Evolutionary conservation across 2,329 filamentous ascomycete genomes (phyloP), one percentile per base, ranked within the genome.

Genomic region (Nemania diffusa): DNA sequence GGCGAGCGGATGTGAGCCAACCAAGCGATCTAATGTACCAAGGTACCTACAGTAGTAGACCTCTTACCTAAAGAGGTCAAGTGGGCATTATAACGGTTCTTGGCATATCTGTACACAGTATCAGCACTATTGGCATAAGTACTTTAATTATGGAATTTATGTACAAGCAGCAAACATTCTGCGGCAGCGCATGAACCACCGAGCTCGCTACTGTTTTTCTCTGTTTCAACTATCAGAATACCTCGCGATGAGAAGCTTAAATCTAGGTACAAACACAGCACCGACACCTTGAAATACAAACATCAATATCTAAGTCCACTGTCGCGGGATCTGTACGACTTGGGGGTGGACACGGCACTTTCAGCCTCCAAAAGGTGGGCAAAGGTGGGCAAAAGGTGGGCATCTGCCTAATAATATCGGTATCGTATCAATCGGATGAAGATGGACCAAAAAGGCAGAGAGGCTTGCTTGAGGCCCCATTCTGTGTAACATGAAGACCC

Each of bases 241-340:
- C n/a, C n/a, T n/a, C n/a, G 11, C 29, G 27, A 32, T 40, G 40
- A 26, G 7, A 34, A 57, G 50, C 34, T 15, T 51, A 37, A 32
- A 22, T 20, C 22, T 50, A 6, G 15, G 24, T 44, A 15, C 37
- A 61, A 55, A 61, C 44, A 32, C 50, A 48, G 5, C 37, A 27
- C 50, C 29, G 13, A 60, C 53, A 20, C 27, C 34, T 20, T 3
- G 5, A 44, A 62, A 17, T 3, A 24, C 57, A 44, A 57, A 57
- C 63, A 15, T 52, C 55, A 15, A 69, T 58, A 52, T 60, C 32
- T 6, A 56, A 59, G 29, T 68, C 73, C 72, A 69, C 70, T 65
- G 68, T 67, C 57, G 64, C 67, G 74, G 73, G 70, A 75, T 72
- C 69, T 75, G 74, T 75, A 69, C 72, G 62, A 76, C 73, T 69